These are phyloP conservation scores for Neurospora intermedia DNA, from an alignment of 495 filamentous ascomycete species.

Conservation along the genomic window DNA sequence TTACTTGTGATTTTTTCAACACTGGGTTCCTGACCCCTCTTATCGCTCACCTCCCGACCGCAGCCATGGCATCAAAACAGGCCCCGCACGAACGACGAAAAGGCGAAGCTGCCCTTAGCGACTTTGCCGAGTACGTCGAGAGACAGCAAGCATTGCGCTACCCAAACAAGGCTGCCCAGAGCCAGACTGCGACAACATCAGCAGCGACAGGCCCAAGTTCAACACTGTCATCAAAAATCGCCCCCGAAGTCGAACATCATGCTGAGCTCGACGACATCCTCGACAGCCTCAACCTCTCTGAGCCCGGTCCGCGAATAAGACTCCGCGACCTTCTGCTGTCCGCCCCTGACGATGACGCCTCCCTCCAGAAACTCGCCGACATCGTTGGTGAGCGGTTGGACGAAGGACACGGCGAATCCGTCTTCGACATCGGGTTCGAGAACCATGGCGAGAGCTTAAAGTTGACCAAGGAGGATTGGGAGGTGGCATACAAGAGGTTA, in stretches of 20 bases:
- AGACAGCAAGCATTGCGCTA: slow-evolving; percentile 69
- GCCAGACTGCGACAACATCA: slow-evolving; percentile 16
- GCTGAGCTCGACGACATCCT: slow-evolving; percentile 87
- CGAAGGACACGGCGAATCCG: slow-evolving; percentile 81
- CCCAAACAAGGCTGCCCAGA: slow-evolving; percentile 29
- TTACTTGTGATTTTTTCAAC: not conserved
- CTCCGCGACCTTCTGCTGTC: slow-evolving; percentile 71
- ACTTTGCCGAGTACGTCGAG: slow-evolving; percentile 96
- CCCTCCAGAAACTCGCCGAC: slow-evolving; percentile 44
- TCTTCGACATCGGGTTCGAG: slow-evolving; percentile 90
- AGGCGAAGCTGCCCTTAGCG: slow-evolving; percentile 84
- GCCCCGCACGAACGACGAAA: slow-evolving; percentile 66
- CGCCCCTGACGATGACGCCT: slow-evolving; percentile 43
- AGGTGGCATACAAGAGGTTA: slow-evolving; percentile 58
- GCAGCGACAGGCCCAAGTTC: slow-evolving; percentile 22
- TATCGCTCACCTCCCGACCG: not conserved
- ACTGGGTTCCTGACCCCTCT: not conserved
- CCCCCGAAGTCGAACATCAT: slow-evolving; percentile 47
- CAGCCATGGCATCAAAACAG: slow-evolving; percentile 51
- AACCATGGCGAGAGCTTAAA: slow-evolving; percentile 87
- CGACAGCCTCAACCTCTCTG: slow-evolving; percentile 72
- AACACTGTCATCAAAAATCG: slow-evolving; percentile 45
- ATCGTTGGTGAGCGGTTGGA: slow-evolving; percentile 58
- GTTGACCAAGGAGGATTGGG: slow-evolving; percentile 70
- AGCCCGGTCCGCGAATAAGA: slow-evolving; percentile 54